Percentiles rank a stretch among this genome's conserved stretches.
These are phyloP conservation scores for Salix brachista DNA, from an alignment of 345 rosid species.

Conservation along the genomic window DNA sequence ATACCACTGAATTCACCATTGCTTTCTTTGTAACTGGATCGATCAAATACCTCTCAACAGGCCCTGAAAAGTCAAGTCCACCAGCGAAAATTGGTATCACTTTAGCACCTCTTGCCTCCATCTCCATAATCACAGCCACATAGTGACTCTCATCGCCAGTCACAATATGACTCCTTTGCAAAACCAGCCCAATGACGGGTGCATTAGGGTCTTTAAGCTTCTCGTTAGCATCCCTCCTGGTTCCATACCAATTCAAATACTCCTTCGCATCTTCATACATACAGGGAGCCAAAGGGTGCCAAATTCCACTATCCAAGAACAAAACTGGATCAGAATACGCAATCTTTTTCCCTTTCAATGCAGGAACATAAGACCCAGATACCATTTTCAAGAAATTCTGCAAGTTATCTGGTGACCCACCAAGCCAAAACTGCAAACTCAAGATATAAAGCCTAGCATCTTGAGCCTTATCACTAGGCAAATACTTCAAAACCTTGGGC, in stretches of 20 bases:
- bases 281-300: conserved; percentile 96
- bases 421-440: conserved; percentile 98
- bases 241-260: conserved; percentile 87
- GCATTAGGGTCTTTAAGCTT: conserved; percentile 63
- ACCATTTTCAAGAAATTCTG: conserved; percentile 96
- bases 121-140: conserved; percentile 97
- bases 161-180: conserved; percentile 98
- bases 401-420: conserved; percentile 91
- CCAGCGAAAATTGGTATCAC: conserved; percentile 93
- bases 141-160: conserved; percentile 96
- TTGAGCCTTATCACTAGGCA: conserved; percentile 97
- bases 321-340: conserved; percentile 86
- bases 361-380: conserved; percentile 84
- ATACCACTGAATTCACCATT: conserved; percentile 65
- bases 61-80: conserved; percentile 92
- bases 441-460: conserved; percentile 94
- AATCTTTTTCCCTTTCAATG: conserved; percentile 64
- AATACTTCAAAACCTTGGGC: conserved; percentile 93
- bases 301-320: conserved; percentile 84
- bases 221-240: conserved; percentile 74
- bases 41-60: conserved; percentile 71
- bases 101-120: conserved; percentile 95
- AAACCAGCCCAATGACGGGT: conserved; percentile 70
- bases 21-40: conserved; percentile 67
- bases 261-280: conserved; percentile 98